A percentile compares a stretch with the other conserved stretches of the same genome.
phyloP scores from a whole-genome alignment of 768 basidiomycete species.

The Calocybe gangraenosa region DNA sequence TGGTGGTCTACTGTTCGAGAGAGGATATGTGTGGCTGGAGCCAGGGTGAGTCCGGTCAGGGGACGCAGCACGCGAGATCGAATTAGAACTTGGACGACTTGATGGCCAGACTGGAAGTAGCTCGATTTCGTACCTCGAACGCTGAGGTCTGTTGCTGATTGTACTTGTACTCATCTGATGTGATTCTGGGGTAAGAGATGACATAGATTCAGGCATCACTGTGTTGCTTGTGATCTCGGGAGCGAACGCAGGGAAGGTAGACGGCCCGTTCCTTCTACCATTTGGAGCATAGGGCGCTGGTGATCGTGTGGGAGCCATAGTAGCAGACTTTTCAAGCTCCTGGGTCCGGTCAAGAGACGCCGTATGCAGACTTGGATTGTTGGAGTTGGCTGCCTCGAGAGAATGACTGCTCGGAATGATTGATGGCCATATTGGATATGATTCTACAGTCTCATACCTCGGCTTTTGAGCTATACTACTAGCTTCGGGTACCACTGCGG shows the following conservation, averaged over 20 bases:
- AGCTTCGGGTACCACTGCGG: conserved; percentile 10
- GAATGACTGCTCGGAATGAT: too few species aligned
- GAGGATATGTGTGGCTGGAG: conserved; percentile 10
- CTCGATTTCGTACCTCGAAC: too few species aligned
- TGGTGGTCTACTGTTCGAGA: conserved; percentile 4
- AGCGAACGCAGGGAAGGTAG: conserved; percentile 10
- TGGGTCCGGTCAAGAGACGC: too few species aligned
- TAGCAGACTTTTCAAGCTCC: conserved; percentile 36
- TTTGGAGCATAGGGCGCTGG: conserved; percentile 30
- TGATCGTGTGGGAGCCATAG: conserved; percentile 41
- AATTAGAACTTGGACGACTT: background rate
- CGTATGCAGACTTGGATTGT: too few species aligned
- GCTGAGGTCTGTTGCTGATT: too few species aligned
- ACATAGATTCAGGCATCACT: conserved; percentile 17
- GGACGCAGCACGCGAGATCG: conserved; percentile 4
- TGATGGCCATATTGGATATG: too few species aligned
- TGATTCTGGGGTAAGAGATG: conserved; percentile 14
- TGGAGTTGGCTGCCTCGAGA: too few species aligned
- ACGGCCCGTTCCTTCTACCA: conserved; percentile 20
- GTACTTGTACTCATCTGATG: background rate
- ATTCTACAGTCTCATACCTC: too few species aligned
- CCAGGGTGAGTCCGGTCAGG: conserved; percentile 10
- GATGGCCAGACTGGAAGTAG: too few species aligned
- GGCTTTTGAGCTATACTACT: too few species aligned
- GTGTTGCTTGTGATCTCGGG: background rate